These are phyloP conservation scores for Leucosporidium creatinivorum DNA, from an alignment of 768 basidiomycete species.

Conservation along the genomic window DNA sequence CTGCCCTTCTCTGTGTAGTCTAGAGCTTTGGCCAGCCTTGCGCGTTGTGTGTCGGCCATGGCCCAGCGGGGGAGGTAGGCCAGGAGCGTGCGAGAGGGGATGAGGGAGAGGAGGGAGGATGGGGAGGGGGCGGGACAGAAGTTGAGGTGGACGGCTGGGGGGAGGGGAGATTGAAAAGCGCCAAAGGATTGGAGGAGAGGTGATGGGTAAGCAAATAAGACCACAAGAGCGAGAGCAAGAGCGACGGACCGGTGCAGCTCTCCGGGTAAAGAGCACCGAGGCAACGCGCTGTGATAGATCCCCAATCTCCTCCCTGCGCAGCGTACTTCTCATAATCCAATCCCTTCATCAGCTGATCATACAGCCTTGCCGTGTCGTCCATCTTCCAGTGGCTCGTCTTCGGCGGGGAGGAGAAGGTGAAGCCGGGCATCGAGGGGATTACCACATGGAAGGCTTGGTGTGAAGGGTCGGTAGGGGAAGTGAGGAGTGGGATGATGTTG, in stretches of 20 bases:
- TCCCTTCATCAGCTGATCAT: slow-evolving; percentile 32
- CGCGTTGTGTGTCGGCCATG: slow-evolving; percentile 4
- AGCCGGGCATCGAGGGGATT: slow-evolving; percentile 33
- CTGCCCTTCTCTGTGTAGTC: slow-evolving; percentile 16
- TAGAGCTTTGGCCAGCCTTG: background rate
- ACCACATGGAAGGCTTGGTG: slow-evolving; percentile 30
- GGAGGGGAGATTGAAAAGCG: no score
- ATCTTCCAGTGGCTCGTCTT: slow-evolving; percentile 14
- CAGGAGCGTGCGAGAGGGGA: slow-evolving; percentile 11
- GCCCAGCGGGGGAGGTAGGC: slow-evolving; percentile 12
- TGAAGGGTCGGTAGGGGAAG: background rate
- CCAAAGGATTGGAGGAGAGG: no score
- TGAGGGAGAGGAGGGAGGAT: slow-evolving; percentile 1
- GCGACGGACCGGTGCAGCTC: slow-evolving; percentile 14
- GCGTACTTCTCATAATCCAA: slow-evolving; percentile 17
- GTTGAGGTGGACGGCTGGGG: slow-evolving; percentile 24
- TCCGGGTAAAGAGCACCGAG: slow-evolving; percentile 8
- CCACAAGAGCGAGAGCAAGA: background rate
- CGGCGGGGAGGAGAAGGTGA: slow-evolving; percentile 23
- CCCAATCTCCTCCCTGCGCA: slow-evolving; percentile 28
- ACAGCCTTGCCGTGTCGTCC: slow-evolving; percentile 28
- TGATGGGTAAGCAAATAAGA: background rate
- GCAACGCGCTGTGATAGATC: slow-evolving; percentile 15
- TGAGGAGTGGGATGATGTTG: slow-evolving; percentile 21
- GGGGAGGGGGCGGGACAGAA: slow-evolving; percentile 19